These are phyloP conservation scores for Acorus gramineus DNA, from an alignment of 106 monocot species.

Conservation along the genomic window DNA sequence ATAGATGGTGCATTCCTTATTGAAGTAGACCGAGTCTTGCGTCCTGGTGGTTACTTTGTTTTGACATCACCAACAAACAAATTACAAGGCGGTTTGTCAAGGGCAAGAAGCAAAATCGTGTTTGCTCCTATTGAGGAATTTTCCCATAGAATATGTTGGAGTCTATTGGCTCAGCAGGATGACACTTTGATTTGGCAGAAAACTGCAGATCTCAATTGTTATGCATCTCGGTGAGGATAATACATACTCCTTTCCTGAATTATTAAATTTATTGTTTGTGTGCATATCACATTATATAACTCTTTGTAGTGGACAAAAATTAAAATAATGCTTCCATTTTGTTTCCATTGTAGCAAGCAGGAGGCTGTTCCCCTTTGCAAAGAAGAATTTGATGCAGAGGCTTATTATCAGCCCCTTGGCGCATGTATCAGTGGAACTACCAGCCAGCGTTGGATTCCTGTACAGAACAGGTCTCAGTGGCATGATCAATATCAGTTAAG, in stretches of 20 bases:
- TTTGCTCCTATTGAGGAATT: constrained; percentile 24
- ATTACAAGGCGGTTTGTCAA: constrained; percentile 9
- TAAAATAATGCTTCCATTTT: neutral
- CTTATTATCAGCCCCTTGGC: constrained; percentile 20
- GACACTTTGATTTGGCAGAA: constrained; percentile 36
- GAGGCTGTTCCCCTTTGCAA: constrained; percentile 22
- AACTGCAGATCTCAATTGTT: constrained; percentile 21
- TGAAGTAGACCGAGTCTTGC: constrained; percentile 30
- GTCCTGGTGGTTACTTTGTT: constrained; percentile 36
- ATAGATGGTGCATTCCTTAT: constrained; percentile 30
- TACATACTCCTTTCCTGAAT: neutral
- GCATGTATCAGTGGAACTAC: constrained; percentile 23
- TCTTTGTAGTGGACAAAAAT: too few relatives aligned
- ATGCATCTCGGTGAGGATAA: constrained; percentile 27
- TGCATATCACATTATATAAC: too few relatives aligned
- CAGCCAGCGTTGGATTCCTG: constrained; percentile 19
- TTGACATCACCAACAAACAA: constrained; percentile 30
- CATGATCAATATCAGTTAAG: constrained; percentile 7
- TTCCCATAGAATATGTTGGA: constrained; percentile 29
- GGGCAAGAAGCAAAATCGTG: constrained; percentile 16
- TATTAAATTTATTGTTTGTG: neutral
- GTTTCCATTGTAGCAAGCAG: constrained; percentile 16
- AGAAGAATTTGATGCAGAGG: constrained; percentile 17
- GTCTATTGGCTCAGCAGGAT: constrained; percentile 27
- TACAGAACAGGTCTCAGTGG: constrained; percentile 23